These are phyloP conservation scores for Serendipita sp. DNA, from an alignment of 768 basidiomycete genomes.

Conservation along the genomic window DNA sequence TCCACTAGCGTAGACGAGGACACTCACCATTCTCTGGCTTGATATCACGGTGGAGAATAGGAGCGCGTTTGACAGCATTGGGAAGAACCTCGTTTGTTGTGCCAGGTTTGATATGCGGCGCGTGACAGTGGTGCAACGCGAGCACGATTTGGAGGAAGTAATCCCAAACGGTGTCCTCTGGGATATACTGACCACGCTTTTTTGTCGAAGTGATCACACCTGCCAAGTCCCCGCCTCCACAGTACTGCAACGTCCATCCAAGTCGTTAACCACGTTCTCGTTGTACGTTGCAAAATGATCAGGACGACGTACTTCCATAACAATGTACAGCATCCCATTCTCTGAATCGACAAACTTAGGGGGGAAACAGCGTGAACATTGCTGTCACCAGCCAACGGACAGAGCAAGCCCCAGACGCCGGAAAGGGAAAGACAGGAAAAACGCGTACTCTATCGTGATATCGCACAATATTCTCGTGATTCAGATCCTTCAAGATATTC, in stretches of 20 bases:
- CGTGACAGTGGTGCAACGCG: conserved; percentile 82
- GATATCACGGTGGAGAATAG: conserved; percentile 80
- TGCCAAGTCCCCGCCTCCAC: conserved; percentile 90
- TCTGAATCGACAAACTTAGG: conserved; percentile 66
- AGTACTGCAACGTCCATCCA: conserved; percentile 35
- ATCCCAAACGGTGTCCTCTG: conserved; percentile 90
- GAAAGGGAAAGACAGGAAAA: background rate
- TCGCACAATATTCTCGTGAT: conserved; percentile 92
- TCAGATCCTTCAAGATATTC: conserved; percentile 89
- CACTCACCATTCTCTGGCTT: conserved; percentile 90
- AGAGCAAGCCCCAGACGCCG: conserved; percentile 11
- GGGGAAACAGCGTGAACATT: background rate
- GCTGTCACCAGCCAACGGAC: conserved; percentile 10
- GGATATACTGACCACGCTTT: conserved; percentile 52
- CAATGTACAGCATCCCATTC: conserved; percentile 81
- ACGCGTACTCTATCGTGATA: conserved; percentile 63
- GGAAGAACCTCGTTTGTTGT: background rate
- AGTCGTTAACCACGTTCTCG: background rate
- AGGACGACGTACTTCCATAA: conserved; percentile 57
- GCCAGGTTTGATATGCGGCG: conserved; percentile 11
- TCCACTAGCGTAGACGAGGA: background rate
- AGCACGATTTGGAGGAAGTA: conserved; percentile 88
- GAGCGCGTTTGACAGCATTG: conserved; percentile 1
- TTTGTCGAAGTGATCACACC: conserved; percentile 66
- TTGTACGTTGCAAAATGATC: background rate